Percentiles rank a stretch among this genome's conserved stretches.
These are phyloP conservation scores for Lolium perenne DNA, from an alignment of 176 grass and related monocot genomes.

Conservation along the genomic window DNA sequence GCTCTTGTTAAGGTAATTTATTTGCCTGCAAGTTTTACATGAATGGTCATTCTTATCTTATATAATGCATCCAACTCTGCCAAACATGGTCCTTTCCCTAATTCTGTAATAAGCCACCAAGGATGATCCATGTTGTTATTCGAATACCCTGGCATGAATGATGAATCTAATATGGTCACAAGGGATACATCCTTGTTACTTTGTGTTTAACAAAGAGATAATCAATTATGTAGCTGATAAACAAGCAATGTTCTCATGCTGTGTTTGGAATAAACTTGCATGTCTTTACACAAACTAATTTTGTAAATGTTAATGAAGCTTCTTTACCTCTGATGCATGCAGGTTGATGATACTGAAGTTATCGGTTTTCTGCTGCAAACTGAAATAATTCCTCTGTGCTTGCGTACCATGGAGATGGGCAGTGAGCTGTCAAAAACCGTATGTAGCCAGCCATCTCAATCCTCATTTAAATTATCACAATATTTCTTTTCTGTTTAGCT, in stretches of 20 bases:
- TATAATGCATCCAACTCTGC: neutral
- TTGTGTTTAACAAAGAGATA: neutral
- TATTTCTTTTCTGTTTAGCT: constrained; percentile 38
- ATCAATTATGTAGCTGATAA: neutral
- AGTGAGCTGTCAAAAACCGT: constrained; percentile 98
- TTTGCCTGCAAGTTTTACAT: neutral
- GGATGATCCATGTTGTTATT: neutral
- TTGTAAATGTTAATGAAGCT: neutral
- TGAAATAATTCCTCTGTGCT: constrained; percentile 98
- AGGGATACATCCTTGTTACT: neutral
- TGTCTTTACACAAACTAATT: neutral
- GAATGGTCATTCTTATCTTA: neutral
- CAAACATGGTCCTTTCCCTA: constrained; percentile 12
- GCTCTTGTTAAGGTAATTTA: constrained; percentile 92
- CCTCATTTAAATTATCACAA: neutral
- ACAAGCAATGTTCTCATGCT: constrained; percentile 1
- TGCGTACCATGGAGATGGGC: constrained; percentile 99
- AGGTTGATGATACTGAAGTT: constrained; percentile 99
- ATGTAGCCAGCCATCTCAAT: constrained; percentile 40
- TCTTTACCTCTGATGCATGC: constrained; percentile 30
- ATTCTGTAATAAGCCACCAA: constrained; percentile 13
- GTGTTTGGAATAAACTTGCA: neutral
- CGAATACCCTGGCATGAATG: neutral
- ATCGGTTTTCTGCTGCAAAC: constrained; percentile 98
- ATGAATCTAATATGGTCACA: neutral